Evolutionary conservation across 1,139 yeast species (phyloP), one percentile per base, ranked within the genome.

Genomic region (Lodderomyces jiufengensis): DNA sequence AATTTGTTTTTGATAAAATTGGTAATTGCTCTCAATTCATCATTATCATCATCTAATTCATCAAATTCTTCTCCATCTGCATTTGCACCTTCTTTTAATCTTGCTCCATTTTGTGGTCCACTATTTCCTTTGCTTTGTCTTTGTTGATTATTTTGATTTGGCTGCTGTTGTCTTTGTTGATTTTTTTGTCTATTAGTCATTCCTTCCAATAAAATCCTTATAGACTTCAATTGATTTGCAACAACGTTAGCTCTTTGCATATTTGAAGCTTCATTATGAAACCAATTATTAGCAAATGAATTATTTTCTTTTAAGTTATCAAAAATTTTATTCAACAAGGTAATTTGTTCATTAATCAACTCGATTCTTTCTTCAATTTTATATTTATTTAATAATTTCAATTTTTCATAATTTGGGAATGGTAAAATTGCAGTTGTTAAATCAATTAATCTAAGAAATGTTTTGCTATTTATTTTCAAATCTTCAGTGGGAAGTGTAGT

Each of bases 341-440:
- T 43, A 11, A 70, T 47, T 57, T 73, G 59, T 1, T 33, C 38
- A 28, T 54, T 51, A 34, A 73, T 63, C 27, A 50, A 56, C 0
- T 41, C 41, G 0, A 67, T 42, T 38, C 84, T 56, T 9, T 63
- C 64, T 1, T 38, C 39, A 3, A 66, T 46, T 13, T 63, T 61
- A 9, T 59, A 42, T 16, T 63, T 54, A 22, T 57, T 50, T 37
- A 82, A 59, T 41, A 73, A 61, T 6, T 50, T 54, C 22, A 69
- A 51, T 47, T 76, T 76, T 38, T 72, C 73, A 14, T 62, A 57
- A 29, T 61, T 61, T 2, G 82, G 72, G 38, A 78, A 76, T 4
- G 88, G 88, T 24, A 81, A 61, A 7, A 80, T 63, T 0, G 84
- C 80, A 35, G 75, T 61, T 2, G 79, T 63, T 37, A 78, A 59